Evolutionary conservation across 208 protist genomes (phyloP).

Genomic region (Angomonas ambiguus): DNA sequence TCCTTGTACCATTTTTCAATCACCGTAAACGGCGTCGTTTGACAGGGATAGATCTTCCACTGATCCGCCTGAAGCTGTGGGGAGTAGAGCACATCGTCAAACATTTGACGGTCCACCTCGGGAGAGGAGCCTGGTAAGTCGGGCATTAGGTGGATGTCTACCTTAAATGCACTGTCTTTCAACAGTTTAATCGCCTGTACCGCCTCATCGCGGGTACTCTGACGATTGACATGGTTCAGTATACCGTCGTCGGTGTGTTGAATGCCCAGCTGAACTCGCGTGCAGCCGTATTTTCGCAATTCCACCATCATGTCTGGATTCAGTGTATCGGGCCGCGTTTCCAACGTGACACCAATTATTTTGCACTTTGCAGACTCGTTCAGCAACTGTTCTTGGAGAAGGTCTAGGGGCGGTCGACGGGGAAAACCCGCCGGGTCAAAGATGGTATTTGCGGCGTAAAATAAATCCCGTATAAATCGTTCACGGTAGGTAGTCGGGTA

Average conservation of each 20-base stretch:
- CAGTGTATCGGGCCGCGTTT: conserved; percentile 98
- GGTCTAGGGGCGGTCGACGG: conserved; percentile 45
- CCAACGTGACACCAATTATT: conserved; percentile 99
- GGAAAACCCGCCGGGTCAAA: conserved; percentile 27
- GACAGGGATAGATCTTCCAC: conserved; percentile 98
- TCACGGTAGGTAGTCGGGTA: conserved; percentile 93
- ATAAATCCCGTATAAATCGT: conserved; percentile 82
- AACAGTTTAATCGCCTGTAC: conserved; percentile 92
- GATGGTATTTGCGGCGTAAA: conserved; percentile 88
- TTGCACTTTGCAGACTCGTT: conserved; percentile 91
- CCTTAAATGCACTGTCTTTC: conserved; percentile 98
- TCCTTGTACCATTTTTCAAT: conserved; percentile 97
- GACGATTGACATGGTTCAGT: conserved; percentile 89
- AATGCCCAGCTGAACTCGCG: conserved; percentile 98
- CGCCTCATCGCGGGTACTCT: conserved; percentile 93
- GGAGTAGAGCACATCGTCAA: conserved; percentile 94
- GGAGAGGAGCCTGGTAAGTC: conserved; percentile 96
- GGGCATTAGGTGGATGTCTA: conserved; percentile 99
- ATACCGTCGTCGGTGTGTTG: conserved; percentile 98
- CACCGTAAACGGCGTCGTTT: conserved; percentile 98
- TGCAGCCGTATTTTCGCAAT: conserved; percentile 93
- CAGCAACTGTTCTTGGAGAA: conserved; percentile 86
- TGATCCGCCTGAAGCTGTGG: conserved; percentile 96
- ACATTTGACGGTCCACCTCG: conserved; percentile 92
- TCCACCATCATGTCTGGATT: conserved; percentile 91